phyloP scores from a whole-genome alignment of 2,329 filamentous ascomycete genomes.

The Microsporum canis region DNA sequence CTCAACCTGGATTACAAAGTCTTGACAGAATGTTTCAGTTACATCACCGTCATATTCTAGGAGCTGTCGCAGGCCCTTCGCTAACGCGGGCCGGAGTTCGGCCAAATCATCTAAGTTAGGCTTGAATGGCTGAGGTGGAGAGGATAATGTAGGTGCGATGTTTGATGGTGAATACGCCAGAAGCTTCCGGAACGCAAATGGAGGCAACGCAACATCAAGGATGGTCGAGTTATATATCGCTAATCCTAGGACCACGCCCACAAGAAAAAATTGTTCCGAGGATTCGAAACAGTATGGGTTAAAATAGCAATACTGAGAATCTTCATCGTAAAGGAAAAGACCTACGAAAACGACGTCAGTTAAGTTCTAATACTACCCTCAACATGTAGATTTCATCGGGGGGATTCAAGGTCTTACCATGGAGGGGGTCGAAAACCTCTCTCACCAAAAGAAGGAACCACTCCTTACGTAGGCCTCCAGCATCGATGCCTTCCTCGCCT shows the following conservation, averaged over 20 bases:
- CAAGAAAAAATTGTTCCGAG: slow-evolving; percentile 81
- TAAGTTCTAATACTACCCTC: neutral
- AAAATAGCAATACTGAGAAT: slow-evolving; percentile 86
- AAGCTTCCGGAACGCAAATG: slow-evolving; percentile 81
- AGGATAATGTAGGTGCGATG: slow-evolving; percentile 44
- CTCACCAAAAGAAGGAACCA: slow-evolving; percentile 84
- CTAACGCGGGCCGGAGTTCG: slow-evolving; percentile 66
- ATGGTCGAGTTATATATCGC: slow-evolving; percentile 95
- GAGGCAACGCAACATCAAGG: slow-evolving; percentile 73
- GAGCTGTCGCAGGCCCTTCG: slow-evolving; percentile 61
- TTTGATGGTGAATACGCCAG: slow-evolving; percentile 61
- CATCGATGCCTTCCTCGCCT: slow-evolving; percentile 85
- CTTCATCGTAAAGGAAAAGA: slow-evolving; percentile 86
- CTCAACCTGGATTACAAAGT: slow-evolving; percentile 68
- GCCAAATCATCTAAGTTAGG: slow-evolving; percentile 73
- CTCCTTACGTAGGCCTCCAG: slow-evolving; percentile 79
- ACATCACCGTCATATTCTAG: slow-evolving; percentile 79
- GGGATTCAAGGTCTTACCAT: slow-evolving; percentile 49
- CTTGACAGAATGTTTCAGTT: slow-evolving; percentile 64
- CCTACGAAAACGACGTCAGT: slow-evolving; percentile 39
- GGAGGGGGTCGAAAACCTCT: slow-evolving; percentile 82
- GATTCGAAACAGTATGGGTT: slow-evolving; percentile 83
- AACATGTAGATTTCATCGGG: neutral
- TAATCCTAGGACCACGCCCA: slow-evolving; percentile 75
- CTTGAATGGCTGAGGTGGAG: slow-evolving; percentile 48